phyloP scores from a whole-genome alignment of 1,284 basidiomycete species.

The Leucoagaricus sp. region DNA sequence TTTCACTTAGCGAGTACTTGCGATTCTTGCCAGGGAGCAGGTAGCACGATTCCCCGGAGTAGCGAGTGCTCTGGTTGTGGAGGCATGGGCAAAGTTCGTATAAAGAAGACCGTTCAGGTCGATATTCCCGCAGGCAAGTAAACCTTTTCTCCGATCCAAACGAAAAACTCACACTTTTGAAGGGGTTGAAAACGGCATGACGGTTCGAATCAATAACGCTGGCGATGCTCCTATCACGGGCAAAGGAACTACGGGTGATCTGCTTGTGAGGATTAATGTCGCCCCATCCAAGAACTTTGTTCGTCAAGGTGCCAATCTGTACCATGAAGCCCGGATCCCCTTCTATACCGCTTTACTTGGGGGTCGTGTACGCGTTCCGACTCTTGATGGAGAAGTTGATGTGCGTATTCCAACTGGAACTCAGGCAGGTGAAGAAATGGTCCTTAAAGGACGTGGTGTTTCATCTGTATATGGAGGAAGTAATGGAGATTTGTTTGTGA shows the following conservation, averaged over 20 bases:
- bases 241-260: constrained; percentile 80
- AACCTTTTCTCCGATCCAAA: constrained; percentile 13
- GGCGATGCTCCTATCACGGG: constrained; percentile 88
- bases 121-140: constrained; percentile 83
- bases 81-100: constrained; percentile 88
- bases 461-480: constrained; percentile 65
- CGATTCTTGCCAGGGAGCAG: constrained; percentile 81
- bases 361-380: constrained; percentile 91
- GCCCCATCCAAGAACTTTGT: constrained; percentile 84
- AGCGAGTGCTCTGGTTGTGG: constrained; percentile 83
- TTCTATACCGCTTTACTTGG: constrained; percentile 92
- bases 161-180: constrained; percentile 19
- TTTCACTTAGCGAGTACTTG: constrained; percentile 99
- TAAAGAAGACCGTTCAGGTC: constrained; percentile 79
- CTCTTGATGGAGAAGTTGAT: constrained; percentile 94
- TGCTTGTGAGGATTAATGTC: constrained; percentile 89
- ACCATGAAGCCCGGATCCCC: constrained; percentile 91
- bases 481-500: constrained; percentile 90
- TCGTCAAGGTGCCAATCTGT: constrained; percentile 91
- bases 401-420: constrained; percentile 93
- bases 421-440: constrained; percentile 97
- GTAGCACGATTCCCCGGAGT: constrained; percentile 77
- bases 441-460: constrained; percentile 89
- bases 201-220: constrained; percentile 79
- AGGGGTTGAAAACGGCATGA: constrained; percentile 98